Evolutionary conservation across 352 stramenopile genomes (phyloP), one percentile per base, ranked within the genome.

Genomic region (Pythium chondricola): DNA sequence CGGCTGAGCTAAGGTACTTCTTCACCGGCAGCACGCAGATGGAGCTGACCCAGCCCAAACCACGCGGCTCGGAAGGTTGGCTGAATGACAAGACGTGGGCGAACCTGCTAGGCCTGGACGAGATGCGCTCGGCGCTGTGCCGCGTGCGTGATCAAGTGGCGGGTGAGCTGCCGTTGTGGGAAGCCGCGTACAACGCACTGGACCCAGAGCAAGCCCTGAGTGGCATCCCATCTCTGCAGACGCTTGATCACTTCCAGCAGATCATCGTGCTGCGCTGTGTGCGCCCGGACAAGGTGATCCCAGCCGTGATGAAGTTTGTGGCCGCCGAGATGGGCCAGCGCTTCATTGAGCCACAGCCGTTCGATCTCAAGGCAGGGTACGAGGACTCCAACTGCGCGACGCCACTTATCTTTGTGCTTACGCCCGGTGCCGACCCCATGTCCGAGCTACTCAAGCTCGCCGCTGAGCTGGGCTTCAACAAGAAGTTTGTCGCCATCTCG

Each of bases 371-470:
- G 31, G 86, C 85, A 14, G 86, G 83, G 9, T 98, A 87, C 45
- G 78, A 94, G 17, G 94, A 98, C 58, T 97, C 88, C 5, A 97
- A 80, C 21, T 97, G 84, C 60, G 74, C 85, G n/a, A 98, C 92
- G 22, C 93, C 94, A 11, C 67, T 98, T 6, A 96, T 98, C 44
- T 98, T 98, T 62, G 85, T 98, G 36, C 70, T 98, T 16, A 97
- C 92, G 6, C 90, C 92, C 2, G 94, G 94, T 22, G 88, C 94
- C 6, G 94, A 98, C 48, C 93, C 95, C 3, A 98, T 98, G 89
- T 88, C 78, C 0, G 92, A 97, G 61, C 59, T 98, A 13, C 66
- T 97, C 6, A 94, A 96, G 53, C 63, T 98, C 3, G 94, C 94
- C 0, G 79, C 85, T 3, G 88, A 97, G 48, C 47, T 96, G 18